Conservation (phyloP, 257 asterid species). For the Echites panduratus region DNA sequence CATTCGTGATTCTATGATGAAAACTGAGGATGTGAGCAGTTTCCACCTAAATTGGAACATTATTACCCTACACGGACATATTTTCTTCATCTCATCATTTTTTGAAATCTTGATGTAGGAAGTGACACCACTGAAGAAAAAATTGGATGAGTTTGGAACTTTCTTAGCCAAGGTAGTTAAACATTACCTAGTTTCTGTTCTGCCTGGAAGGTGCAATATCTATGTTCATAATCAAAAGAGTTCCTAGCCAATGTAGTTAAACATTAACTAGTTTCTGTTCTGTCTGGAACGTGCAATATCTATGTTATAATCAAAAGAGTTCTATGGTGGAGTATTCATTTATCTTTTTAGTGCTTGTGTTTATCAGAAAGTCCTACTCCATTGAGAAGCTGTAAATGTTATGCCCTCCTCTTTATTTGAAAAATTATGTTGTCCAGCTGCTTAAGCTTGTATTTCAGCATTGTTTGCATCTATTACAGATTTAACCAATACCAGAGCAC, state of each 20-base stretch:
- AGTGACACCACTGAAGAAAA: conserved; percentile 91
- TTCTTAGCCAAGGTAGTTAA: conserved; percentile 86
- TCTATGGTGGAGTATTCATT: neutral
- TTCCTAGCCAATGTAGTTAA: conserved; percentile 85
- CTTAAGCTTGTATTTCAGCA: neutral
- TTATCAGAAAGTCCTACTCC: neutral
- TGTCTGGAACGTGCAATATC: neutral
- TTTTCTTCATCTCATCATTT: neutral
- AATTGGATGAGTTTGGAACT: conserved; percentile 94
- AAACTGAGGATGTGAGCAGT: conserved; percentile 80
- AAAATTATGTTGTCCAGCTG: neutral
- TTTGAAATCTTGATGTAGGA: conserved; percentile 47
- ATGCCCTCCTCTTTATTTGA: neutral
- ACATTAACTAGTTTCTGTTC: conserved; percentile 9
- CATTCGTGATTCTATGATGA: conserved; percentile 96
- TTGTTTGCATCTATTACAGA: neutral
- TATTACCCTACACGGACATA: neutral
- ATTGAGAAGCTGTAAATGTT: neutral
- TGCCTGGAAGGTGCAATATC: neutral
- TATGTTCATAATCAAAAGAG: neutral
- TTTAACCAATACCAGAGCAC: neutral
- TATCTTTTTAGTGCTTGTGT: neutral
- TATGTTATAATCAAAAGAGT: neutral
- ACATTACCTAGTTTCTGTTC: conserved; percentile 10
- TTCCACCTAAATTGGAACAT: neutral